phyloP scores from a whole-genome alignment of 1,139 yeast species.

The Yamadazyma friedrichii region DNA sequence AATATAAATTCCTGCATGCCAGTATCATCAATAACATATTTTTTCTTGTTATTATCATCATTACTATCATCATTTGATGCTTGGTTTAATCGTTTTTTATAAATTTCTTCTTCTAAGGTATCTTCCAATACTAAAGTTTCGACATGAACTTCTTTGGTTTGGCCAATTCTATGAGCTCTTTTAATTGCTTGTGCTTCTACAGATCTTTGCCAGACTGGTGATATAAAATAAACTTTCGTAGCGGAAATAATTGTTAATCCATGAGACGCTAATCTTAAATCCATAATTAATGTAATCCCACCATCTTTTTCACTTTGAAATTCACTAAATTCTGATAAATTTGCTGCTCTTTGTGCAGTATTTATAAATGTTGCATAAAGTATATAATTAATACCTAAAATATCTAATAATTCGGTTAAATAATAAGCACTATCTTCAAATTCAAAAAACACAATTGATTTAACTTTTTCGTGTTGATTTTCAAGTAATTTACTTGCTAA shows the following conservation, averaged over 20 bases:
- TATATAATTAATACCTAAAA: slow-evolving; percentile 58
- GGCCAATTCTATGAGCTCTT: slow-evolving; percentile 74
- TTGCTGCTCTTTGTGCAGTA: slow-evolving; percentile 49
- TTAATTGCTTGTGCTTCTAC: slow-evolving; percentile 73
- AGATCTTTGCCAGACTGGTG: slow-evolving; percentile 69
- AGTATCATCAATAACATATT: slow-evolving; percentile 51
- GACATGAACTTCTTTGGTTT: slow-evolving; percentile 50
- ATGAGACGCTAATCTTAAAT: slow-evolving; percentile 64
- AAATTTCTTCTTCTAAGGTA: slow-evolving; percentile 68
- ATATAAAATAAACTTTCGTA: slow-evolving; percentile 63
- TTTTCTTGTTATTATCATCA: slow-evolving; percentile 16
- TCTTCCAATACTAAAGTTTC: slow-evolving; percentile 62
- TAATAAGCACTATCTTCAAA: slow-evolving; percentile 72
- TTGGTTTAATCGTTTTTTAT: slow-evolving; percentile 32
- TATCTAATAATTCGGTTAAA: slow-evolving; percentile 60
- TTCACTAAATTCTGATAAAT: slow-evolving; percentile 50
- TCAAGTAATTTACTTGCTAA: slow-evolving; percentile 53
- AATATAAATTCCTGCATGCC: slow-evolving; percentile 59
- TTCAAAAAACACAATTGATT: slow-evolving; percentile 66
- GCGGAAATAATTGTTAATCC: slow-evolving; percentile 70
- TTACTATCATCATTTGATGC: slow-evolving; percentile 18
- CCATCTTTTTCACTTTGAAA: slow-evolving; percentile 34
- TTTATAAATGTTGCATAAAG: slow-evolving; percentile 63
- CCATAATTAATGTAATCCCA: slow-evolving; percentile 62
- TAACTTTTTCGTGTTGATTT: slow-evolving; percentile 43